Percentiles rank a stretch among this genome's conserved stretches.
phyloP scores from a whole-genome alignment of 2,329 filamentous ascomycete genomes.

The Zasmidium angulare region DNA sequence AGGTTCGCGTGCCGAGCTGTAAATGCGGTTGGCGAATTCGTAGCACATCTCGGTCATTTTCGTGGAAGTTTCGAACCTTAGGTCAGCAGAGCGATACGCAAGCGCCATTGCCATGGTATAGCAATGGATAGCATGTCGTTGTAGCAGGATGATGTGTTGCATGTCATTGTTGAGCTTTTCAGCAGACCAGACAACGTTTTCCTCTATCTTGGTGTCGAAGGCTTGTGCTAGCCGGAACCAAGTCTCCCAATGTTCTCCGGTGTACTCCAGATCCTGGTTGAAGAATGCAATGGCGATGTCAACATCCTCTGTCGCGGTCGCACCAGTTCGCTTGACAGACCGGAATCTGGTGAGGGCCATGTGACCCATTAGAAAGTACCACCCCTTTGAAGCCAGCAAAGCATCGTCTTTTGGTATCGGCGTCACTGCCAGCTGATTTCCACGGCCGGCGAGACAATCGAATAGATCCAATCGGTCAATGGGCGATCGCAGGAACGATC shows the following conservation, averaged over 20 bases:
- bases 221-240: constrained; percentile 88
- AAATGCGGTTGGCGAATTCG: constrained; percentile 68
- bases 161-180: constrained; percentile 88
- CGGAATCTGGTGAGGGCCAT: constrained; percentile 85
- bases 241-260: constrained; percentile 78
- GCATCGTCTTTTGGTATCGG: constrained; percentile 66
- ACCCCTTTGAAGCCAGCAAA: constrained; percentile 73
- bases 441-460: constrained; percentile 74
- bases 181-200: constrained; percentile 82
- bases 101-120: constrained; percentile 66
- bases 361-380: constrained; percentile 90
- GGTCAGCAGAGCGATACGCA: constrained; percentile 58
- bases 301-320: constrained; percentile 78
- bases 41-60: constrained; percentile 66
- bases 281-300: constrained; percentile 79
- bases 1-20: constrained; percentile 67
- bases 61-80: constrained; percentile 52
- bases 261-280: constrained; percentile 78
- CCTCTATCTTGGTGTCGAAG: constrained; percentile 84
- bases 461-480: constrained; percentile 81
- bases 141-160: constrained; percentile 69
- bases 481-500: constrained; percentile 75
- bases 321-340: constrained; percentile 68
- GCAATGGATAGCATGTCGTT: constrained; percentile 80
- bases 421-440: constrained; percentile 67